phyloP scores from a whole-genome alignment of 2,329 filamentous ascomycete genomes.

The Trichoderma citrinoviride region DNA sequence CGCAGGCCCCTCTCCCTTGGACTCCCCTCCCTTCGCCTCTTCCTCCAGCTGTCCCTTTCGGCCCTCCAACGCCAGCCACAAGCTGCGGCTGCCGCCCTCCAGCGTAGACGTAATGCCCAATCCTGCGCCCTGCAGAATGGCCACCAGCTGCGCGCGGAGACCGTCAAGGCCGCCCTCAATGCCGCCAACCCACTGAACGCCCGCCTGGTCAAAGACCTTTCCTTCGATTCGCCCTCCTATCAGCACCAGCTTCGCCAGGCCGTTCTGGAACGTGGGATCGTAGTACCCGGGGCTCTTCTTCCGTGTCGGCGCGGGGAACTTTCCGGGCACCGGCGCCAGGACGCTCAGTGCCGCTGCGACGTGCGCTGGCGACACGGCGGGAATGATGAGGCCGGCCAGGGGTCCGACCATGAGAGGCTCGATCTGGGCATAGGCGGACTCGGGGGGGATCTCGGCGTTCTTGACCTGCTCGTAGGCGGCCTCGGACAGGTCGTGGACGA shows the following conservation, averaged over 20 bases:
- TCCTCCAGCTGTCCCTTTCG: slow-evolving; percentile 78
- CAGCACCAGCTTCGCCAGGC: slow-evolving; percentile 81
- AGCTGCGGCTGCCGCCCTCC: slow-evolving; percentile 73
- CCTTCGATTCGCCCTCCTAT: slow-evolving; percentile 86
- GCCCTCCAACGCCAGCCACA: slow-evolving; percentile 87
- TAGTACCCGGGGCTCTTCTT: slow-evolving; percentile 77
- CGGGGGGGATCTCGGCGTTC: slow-evolving; percentile 34
- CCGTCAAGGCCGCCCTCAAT: slow-evolving; percentile 81
- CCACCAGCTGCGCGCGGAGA: slow-evolving; percentile 76
- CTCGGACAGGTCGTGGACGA: slow-evolving; percentile 53
- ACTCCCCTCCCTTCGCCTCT: slow-evolving; percentile 27
- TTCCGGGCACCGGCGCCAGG: slow-evolving; percentile 66
- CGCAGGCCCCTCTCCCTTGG: slow-evolving; percentile 22
- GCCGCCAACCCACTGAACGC: slow-evolving; percentile 62
- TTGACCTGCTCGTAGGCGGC: slow-evolving; percentile 51
- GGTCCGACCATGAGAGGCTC: slow-evolving; percentile 78
- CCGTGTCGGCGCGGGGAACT: slow-evolving; percentile 75
- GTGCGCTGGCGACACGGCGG: slow-evolving; percentile 77
- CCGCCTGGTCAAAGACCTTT: slow-evolving; percentile 74
- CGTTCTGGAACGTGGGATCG: slow-evolving; percentile 74
- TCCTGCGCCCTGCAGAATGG: slow-evolving; percentile 76
- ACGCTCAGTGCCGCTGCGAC: slow-evolving; percentile 77
- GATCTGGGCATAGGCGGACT: slow-evolving; percentile 56
- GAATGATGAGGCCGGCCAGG: slow-evolving; percentile 75
- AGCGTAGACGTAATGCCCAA: slow-evolving; percentile 73